These are phyloP conservation scores for Friedmanniomyces endolithicus DNA, from an alignment of 495 filamentous ascomycete genomes.

Conservation along the genomic window DNA sequence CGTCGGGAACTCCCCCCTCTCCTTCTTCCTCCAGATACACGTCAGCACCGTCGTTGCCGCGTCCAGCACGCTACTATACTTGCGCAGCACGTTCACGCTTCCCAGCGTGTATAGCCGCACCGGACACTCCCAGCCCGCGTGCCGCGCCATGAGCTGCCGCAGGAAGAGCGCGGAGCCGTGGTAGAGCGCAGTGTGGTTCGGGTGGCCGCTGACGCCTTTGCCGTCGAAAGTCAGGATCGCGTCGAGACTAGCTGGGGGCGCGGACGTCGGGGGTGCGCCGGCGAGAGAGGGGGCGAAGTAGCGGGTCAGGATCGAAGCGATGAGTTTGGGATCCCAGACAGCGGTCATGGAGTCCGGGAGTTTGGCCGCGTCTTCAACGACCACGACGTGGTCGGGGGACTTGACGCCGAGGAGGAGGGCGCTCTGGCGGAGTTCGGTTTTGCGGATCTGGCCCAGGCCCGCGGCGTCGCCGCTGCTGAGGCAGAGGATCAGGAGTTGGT, in stretches of 20 bases:
- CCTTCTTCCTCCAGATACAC: conserved; percentile 30
- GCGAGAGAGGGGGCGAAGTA: conserved; percentile 54
- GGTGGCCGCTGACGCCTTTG: conserved; percentile 67
- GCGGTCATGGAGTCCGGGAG: conserved; percentile 80
- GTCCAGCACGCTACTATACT: conserved; percentile 71
- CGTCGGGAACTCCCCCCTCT: conserved; percentile 34
- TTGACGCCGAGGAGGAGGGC: conserved; percentile 63
- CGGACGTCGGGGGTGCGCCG: conserved; percentile 26
- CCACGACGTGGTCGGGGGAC: conserved; percentile 58
- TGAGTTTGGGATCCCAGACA: conserved; percentile 56
- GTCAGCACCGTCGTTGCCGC: conserved; percentile 47
- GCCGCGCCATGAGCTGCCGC: conserved; percentile 45
- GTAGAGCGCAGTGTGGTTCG: conserved; percentile 82
- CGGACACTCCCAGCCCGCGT: conserved; percentile 55
- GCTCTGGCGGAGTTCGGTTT: conserved; percentile 69
- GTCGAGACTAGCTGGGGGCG: conserved; percentile 51
- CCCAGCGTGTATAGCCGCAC: conserved; percentile 75
- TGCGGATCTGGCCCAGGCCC: conserved; percentile 68
- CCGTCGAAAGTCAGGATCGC: conserved; percentile 79
- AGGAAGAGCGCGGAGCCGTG: conserved; percentile 67
- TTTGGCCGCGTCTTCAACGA: conserved; percentile 58
- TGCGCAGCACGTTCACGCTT: conserved; percentile 54
- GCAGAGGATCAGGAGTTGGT: conserved; percentile 88
- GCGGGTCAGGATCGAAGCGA: conserved; percentile 53
- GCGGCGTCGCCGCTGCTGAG: conserved; percentile 82